phyloP scores from a whole-genome alignment of 1,284 basidiomycete species.

The Melampsora larici-populina region DNA sequence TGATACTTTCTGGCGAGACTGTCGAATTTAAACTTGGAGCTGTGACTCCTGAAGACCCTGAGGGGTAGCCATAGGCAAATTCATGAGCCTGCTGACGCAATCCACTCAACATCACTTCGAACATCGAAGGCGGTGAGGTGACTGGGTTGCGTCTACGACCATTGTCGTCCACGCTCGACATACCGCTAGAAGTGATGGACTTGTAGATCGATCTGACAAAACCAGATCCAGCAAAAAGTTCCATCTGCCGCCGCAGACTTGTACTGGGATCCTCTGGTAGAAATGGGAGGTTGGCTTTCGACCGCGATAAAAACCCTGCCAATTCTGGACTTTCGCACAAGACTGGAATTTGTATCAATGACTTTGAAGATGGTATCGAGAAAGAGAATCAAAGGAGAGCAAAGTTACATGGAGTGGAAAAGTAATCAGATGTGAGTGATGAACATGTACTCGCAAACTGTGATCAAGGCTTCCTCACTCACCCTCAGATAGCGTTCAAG shows the following conservation, averaged over 20 bases:
- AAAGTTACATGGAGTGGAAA: neutral
- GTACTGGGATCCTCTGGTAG: conserved; percentile 7
- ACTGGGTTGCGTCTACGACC: conserved; percentile 87
- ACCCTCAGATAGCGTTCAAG: conserved; percentile 86
- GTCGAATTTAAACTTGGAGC: conserved; percentile 13
- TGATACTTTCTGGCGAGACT: neutral
- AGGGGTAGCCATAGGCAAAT: conserved; percentile 68
- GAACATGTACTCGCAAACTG: neutral
- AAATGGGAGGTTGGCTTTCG: conserved; percentile 68
- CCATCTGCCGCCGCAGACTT: conserved; percentile 34
- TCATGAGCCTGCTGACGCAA: conserved; percentile 83
- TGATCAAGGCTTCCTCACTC: neutral
- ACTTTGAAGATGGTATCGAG: conserved; percentile 57
- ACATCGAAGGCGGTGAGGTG: conserved; percentile 72
- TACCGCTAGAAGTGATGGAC: conserved; percentile 73
- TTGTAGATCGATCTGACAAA: conserved; percentile 79
- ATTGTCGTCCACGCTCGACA: neutral
- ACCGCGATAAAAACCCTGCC: conserved; percentile 78
- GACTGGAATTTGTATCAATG: conserved; percentile 66
- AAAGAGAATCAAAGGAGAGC: conserved; percentile 53
- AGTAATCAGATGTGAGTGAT: neutral
- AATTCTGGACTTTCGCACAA: conserved; percentile 81
- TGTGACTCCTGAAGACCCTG: conserved; percentile 64
- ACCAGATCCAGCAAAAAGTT: conserved; percentile 63
- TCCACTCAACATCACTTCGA: conserved; percentile 85